Base-by-base conservation (phyloP, 140 eudicot species). In the Cichorium intybus region DNA sequence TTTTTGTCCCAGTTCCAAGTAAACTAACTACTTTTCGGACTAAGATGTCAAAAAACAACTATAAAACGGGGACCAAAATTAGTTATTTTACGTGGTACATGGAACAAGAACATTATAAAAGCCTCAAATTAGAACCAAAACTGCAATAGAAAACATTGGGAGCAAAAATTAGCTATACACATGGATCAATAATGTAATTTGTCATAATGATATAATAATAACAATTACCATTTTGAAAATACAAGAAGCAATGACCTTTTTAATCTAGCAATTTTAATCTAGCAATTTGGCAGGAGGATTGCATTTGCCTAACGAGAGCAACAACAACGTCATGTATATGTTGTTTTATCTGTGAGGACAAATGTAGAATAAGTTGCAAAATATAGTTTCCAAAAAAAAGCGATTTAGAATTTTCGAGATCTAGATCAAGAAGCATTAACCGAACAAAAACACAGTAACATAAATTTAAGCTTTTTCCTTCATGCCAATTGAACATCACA, bases 331-430 rank as follows among this genome's bases (percentile, higher is more conserved):
- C 95, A 52, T 86, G 61, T 49, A 93, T 80, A 74, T 93, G 97
- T 41, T 62, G 95, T 35, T 84, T 90, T 97, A 93, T 88, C 84
- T 93, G 95, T 51, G 93, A 77, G 20, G 95, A 90, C 28, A 93
- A 79, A 76, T 93, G 95, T 74, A 93, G 66, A 73, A 93, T 81
- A 72, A 93, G 99, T 78, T 93, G 99, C 66, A 93, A 77, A 24
- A 93, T 78, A 80, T 77, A 93, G 73, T 81, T 93, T 43, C 97
- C 99, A 68, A 88, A 97, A 82, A 93, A 93, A 62, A 88, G 89
- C 29, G 99, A 86, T 50, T 88, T 95, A 4, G 99, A 93, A 75
- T 97, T 93, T 67, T 89, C 99, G 75, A 93, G 48, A 45, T 83
- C 88, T 45, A 97, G 99, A 66, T 93, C 90, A 27, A 93, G 83